Conservation (phyloP, 2,329 filamentous ascomycete genomes). For the Aurifilum marmelostoma region DNA sequence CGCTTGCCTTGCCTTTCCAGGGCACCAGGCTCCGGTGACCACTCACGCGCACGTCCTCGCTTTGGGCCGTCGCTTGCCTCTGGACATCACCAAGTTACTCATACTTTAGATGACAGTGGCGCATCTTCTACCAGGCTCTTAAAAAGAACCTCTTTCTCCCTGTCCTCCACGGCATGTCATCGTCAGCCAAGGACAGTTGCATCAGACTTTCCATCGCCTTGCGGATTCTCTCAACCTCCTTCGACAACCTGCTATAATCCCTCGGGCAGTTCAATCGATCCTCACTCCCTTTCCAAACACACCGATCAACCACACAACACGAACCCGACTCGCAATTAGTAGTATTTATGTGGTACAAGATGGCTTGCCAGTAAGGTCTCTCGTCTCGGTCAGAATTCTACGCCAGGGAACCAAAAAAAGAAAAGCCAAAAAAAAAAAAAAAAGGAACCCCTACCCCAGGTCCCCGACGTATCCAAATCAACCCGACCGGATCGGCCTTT, state of each 20-base stretch:
- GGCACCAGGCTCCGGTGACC: slow-evolving; percentile 26
- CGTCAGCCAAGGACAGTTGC: slow-evolving; percentile 24
- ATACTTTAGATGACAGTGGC: slow-evolving; percentile 25
- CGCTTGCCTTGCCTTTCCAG: slow-evolving; percentile 11
- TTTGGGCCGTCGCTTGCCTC: slow-evolving; percentile 11
- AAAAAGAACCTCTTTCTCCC: slow-evolving; percentile 10
- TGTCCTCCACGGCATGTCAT: slow-evolving; percentile 26
- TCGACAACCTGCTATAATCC: slow-evolving; percentile 2
- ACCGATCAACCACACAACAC: slow-evolving; percentile 10
- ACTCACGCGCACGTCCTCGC: slow-evolving; percentile 12
- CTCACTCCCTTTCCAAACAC: slow-evolving; percentile 7
- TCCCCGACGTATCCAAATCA: slow-evolving; percentile 27
- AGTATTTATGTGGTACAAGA: slow-evolving; percentile 24
- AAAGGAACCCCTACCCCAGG: neutral
- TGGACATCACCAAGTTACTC: slow-evolving; percentile 29
- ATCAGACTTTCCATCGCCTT: slow-evolving; percentile 27
- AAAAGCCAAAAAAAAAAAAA: neutral
- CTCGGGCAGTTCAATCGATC: slow-evolving; percentile 8
- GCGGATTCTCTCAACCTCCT: slow-evolving; percentile 22
- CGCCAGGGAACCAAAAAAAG: slow-evolving; percentile 11
- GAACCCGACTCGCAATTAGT: slow-evolving; percentile 20
- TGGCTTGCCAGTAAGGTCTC: slow-evolving; percentile 25
- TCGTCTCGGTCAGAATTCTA: slow-evolving; percentile 20
- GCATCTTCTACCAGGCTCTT: slow-evolving; percentile 18
- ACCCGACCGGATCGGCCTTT: slow-evolving; percentile 27